Evolutionary conservation across 257 asterid species (phyloP).

Genomic region (Solanum pennellii): DNA sequence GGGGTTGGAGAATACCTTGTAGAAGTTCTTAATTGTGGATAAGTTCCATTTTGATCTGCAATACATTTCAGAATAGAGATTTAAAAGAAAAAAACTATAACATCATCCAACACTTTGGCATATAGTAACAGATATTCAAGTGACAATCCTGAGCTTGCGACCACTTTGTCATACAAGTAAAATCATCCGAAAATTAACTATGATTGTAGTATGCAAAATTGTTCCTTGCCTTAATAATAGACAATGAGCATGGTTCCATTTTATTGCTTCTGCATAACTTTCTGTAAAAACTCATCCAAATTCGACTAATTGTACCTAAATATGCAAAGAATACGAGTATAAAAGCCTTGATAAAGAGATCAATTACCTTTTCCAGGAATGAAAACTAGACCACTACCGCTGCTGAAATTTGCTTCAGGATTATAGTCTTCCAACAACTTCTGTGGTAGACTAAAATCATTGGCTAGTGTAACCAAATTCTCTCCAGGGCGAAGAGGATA

Average conservation of each 20-base stretch:
- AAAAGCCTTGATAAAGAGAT: not conserved
- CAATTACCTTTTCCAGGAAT: constrained; percentile 50
- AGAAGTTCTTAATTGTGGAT: constrained; percentile 43
- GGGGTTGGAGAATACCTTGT: constrained; percentile 29
- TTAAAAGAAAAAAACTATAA: not conserved
- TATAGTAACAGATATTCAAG: not conserved
- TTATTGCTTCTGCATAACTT: too few species aligned
- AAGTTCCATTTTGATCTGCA: constrained; percentile 83
- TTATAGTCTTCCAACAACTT: constrained; percentile 42
- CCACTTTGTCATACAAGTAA: not conserved
- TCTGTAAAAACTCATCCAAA: not conserved
- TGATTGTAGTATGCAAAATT: not conserved
- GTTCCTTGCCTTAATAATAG: too few species aligned
- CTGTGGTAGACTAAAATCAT: constrained; percentile 21
- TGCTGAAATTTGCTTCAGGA: constrained; percentile 43
- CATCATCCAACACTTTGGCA: constrained; percentile 5
- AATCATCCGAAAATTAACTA: not conserved
- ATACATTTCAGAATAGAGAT: not conserved
- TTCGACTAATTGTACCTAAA: not conserved
- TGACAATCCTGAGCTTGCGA: not conserved
- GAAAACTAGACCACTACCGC: constrained; percentile 52
- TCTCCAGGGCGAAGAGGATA: constrained; percentile 50
- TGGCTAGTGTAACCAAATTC: constrained; percentile 20
- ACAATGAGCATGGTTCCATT: too few species aligned
- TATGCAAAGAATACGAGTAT: not conserved